These are phyloP conservation scores for Oryza rufipogon DNA, from an alignment of 176 grass and related monocot species.

Conservation along the genomic window DNA sequence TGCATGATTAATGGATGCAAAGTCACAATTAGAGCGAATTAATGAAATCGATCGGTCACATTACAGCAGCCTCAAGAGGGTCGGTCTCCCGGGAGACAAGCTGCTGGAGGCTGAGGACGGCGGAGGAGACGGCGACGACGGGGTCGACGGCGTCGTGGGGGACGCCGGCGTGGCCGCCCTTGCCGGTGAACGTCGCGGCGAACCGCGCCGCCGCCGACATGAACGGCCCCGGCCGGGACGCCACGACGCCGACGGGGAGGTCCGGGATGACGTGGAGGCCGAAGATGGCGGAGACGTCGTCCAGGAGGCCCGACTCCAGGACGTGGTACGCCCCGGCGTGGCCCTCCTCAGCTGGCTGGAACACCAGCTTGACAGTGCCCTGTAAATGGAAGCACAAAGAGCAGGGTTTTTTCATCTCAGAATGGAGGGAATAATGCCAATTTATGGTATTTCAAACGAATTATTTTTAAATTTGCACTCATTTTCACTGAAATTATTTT, in stretches of 20 bases:
- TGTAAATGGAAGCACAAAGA: not conserved
- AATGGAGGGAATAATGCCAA: too few species aligned
- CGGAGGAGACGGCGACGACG: slow-evolving; percentile 35
- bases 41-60: not conserved
- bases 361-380: slow-evolving; percentile 62
- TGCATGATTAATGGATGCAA: too few species aligned
- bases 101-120: slow-evolving; percentile 56
- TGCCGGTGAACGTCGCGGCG: slow-evolving; percentile 20
- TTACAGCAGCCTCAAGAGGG: slow-evolving; percentile 38
- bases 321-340: slow-evolving; percentile 33
- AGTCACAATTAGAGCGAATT: not conserved
- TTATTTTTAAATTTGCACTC: too few species aligned
- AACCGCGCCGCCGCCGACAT: slow-evolving; percentile 43
- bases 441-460: too few species aligned
- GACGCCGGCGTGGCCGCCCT: slow-evolving; percentile 50
- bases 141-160: slow-evolving; percentile 51
- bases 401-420: too few species aligned
- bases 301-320: slow-evolving; percentile 27
- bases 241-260: slow-evolving; percentile 28
- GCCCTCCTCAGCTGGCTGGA: slow-evolving; percentile 62
- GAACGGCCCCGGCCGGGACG: slow-evolving; percentile 39
- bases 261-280: slow-evolving; percentile 39
- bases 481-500: too few species aligned
- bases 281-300: slow-evolving; percentile 45
- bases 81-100: slow-evolving; percentile 44